phyloP scores from a whole-genome alignment of 129 eudicot genomes.

The Apium graveolens region DNA sequence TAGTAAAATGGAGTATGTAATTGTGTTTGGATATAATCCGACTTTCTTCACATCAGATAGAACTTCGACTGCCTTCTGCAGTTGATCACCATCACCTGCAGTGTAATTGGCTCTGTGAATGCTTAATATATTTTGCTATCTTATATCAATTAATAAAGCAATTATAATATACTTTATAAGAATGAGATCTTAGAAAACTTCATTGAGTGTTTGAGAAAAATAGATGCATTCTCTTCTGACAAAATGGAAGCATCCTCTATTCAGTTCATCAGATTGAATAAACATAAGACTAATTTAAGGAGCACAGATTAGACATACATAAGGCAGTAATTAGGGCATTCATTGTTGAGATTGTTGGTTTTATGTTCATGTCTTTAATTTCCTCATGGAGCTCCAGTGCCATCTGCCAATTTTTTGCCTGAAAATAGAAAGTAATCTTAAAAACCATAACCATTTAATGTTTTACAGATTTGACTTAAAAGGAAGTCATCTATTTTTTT shows the following conservation, averaged over 20 bases:
- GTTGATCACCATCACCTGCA: conserved; percentile 82
- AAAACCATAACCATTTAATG: conserved; percentile 16
- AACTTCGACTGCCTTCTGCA: conserved; percentile 69
- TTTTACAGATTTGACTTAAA: conserved; percentile 13
- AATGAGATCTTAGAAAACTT: background rate
- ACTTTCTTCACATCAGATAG: conserved; percentile 59
- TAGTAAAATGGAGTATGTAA: conserved; percentile 83
- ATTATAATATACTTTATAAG: background rate
- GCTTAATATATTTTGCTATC: conserved; percentile 2
- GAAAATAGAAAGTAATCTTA: conserved; percentile 15
- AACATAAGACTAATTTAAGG: background rate
- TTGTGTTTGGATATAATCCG: conserved; percentile 65
- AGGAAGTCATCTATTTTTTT: background rate
- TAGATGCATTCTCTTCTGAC: background rate
- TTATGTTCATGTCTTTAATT: conserved; percentile 47
- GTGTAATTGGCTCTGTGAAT: conserved; percentile 16
- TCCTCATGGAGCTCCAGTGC: conserved; percentile 82
- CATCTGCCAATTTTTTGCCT: conserved; percentile 86
- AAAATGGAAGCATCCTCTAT: background rate
- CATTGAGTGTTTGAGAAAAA: background rate
- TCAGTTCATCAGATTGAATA: background rate
- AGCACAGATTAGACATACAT: conserved; percentile 55
- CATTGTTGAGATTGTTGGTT: conserved; percentile 74
- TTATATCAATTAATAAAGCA: background rate
- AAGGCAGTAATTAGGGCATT: conserved; percentile 89